phyloP scores from a whole-genome alignment of 495 filamentous ascomycete genomes.

The Neurospora sp. region DNA sequence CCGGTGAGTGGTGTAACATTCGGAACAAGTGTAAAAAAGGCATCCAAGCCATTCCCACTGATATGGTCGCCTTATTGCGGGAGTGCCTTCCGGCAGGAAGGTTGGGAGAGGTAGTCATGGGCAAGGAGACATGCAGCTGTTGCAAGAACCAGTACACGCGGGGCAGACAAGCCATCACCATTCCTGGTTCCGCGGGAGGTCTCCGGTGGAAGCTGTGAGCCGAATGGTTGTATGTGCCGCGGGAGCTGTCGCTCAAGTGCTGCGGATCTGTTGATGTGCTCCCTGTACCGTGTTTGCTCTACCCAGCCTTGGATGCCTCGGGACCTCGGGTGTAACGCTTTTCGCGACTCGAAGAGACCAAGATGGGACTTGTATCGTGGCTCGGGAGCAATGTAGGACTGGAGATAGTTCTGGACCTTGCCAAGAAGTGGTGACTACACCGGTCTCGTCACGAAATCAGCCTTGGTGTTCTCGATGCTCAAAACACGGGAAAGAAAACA shows the following conservation, averaged over 20 bases:
- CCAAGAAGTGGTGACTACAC: neutral
- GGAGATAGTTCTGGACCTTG: neutral
- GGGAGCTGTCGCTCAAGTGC: neutral
- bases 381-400: neutral
- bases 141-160: neutral
- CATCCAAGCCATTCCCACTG: neutral
- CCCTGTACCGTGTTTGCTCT: neutral
- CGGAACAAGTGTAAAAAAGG: neutral
- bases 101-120: neutral
- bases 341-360: neutral
- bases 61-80: neutral
- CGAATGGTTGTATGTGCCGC: neutral
- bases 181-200: neutral
- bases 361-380: neutral
- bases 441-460: neutral
- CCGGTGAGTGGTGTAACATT: neutral
- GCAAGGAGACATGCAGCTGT: neutral
- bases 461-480: neutral
- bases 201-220: neutral
- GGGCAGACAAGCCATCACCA: neutral
- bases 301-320: neutral
- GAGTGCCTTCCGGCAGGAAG: neutral
- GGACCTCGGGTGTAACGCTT: neutral
- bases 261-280: neutral
- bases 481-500: neutral